These are phyloP conservation scores for Citrus mangshanensis DNA, from an alignment of 345 rosid genomes.

Conservation along the genomic window DNA sequence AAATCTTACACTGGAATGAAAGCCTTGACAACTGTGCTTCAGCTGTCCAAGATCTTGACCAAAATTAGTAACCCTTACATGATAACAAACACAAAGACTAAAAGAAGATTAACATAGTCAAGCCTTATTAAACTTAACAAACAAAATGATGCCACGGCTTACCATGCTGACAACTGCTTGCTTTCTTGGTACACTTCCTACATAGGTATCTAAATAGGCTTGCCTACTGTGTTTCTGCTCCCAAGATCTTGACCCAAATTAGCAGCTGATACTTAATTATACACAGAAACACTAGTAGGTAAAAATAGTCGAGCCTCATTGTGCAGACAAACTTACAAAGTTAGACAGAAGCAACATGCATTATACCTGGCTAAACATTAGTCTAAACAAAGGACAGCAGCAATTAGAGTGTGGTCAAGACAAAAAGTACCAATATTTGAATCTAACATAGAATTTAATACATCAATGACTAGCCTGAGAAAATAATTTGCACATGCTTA, in stretches of 20 bases:
- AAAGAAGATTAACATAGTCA: not conserved
- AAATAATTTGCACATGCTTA: not conserved
- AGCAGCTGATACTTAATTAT: not conserved
- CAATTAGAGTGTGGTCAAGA: not conserved
- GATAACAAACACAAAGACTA: not conserved
- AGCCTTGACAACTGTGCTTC: not conserved
- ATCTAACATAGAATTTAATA: not conserved
- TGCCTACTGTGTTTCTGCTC: not conserved
- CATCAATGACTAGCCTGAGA: not conserved
- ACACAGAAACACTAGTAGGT: not conserved
- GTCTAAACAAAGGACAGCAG: not conserved
- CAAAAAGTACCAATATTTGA: not conserved
- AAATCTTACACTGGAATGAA: not conserved
- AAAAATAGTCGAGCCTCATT: not conserved
- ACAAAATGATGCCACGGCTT: not conserved
- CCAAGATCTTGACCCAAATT: constrained; percentile 11
- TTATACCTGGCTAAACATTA: not conserved
- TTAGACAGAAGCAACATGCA: not conserved
- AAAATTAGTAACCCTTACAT: not conserved
- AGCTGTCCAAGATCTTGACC: constrained; percentile 5
- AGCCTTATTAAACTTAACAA: not conserved
- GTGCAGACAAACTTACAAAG: not conserved
- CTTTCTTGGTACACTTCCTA: not conserved
- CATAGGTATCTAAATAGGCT: not conserved
- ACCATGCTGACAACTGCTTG: not conserved